Evolutionary conservation across 306 rosid genomes (phyloP), one percentile per base, ranked within the genome.

Genomic region (Ormosia semicastrata): DNA sequence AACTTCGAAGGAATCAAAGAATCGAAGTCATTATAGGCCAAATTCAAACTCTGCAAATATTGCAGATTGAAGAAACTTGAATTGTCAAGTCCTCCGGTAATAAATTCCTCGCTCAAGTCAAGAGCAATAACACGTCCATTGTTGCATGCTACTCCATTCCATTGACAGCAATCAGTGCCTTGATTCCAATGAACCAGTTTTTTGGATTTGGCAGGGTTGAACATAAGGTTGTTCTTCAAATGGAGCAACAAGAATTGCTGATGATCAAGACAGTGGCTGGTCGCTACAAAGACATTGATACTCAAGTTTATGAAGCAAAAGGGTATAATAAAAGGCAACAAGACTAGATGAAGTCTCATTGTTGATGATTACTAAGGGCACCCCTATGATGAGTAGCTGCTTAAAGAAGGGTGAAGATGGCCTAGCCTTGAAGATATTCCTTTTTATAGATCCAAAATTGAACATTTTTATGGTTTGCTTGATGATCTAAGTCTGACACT

Each of bases 81-180:
- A 24, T 56, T 63, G 53, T 67, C 59, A 5, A 77, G 39, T 0
- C 75, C 80, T 0, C 77, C 87, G 0, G 34, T 3, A 2, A 86
- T 79, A 7, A 52, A 53, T 68, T 86, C 85, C 8, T 40, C 29
- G 24, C 82, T 83, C 62, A 86, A 12, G 60, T 86, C 84, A 14
- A 82, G 77, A 53, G 71, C 71, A 32, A 52, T 39, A 6, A 80
- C 82, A 24, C 5, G 53, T 11, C 83, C 88, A 46, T 46, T 53
- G 36, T 46, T 75, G 70, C 89, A 90, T 29, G 37, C 15, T 0
- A 91, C 87, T 30, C 92, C 95, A 1, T 8, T 53, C 95, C 95
- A 89, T 2, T 58, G 40, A 79, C 87, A 86, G 24, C 86, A 86
- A 86, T 82, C 81, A 2, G 13, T 1, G 14, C 39, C 83, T 53